A percentile compares a stretch with the other conserved stretches of the same genome.
Evolutionary conservation across 192 early-diverging fungal genomes (phyloP).

Genomic region (Lobosporangium transversale): DNA sequence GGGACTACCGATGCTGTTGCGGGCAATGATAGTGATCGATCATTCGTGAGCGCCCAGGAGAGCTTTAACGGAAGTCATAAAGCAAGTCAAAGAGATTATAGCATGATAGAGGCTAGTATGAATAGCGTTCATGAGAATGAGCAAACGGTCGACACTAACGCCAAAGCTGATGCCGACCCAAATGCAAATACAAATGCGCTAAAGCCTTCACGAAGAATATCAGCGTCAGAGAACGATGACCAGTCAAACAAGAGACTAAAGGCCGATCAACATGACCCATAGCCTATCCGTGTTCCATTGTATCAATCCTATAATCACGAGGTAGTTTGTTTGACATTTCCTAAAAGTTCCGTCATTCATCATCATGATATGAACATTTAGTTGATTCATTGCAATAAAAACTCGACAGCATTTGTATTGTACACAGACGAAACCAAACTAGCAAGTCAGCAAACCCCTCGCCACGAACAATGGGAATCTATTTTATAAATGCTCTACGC

Average conservation of each 20-base stretch:
- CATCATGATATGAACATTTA: neutral
- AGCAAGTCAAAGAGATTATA: neutral
- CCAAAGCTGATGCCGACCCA: too few species aligned
- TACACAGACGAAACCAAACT: too few species aligned
- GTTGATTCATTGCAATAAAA: conserved; percentile 6
- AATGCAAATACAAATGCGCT: neutral
- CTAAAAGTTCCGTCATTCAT: neutral
- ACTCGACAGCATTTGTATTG: neutral
- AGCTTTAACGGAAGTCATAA: neutral
- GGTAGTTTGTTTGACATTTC: too few species aligned
- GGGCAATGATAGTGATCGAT: conserved; percentile 39
- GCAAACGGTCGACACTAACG: too few species aligned
- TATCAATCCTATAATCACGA: neutral
- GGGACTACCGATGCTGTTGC: conserved; percentile 9
- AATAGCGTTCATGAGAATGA: neutral
- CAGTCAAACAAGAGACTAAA: conserved; percentile 16
- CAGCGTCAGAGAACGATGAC: conserved; percentile 14
- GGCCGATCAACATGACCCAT: neutral
- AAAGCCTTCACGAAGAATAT: neutral
- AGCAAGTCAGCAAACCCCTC: too few species aligned
- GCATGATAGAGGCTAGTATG: conserved; percentile 9
- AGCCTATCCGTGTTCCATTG: neutral
- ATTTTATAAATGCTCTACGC: too few species aligned
- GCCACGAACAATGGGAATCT: too few species aligned
- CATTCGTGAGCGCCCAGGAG: conserved; percentile 47